Base-by-base conservation (phyloP, 169 alveolate genomes). In the Babesia ovis region DNA sequence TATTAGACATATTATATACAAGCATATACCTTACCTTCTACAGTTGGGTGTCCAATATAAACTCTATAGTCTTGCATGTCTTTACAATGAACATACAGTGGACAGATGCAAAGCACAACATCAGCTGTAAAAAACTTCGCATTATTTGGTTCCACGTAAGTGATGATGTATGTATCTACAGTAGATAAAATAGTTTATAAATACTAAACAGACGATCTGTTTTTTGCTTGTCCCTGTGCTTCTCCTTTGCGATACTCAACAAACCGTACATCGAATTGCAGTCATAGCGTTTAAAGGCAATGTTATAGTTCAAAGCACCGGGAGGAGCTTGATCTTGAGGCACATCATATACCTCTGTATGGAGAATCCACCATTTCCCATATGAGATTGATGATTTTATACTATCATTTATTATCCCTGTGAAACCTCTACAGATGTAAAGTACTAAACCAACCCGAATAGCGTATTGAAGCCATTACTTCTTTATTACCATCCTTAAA, bases 81-180 rank as follows among this genome's bases (percentile, higher is more conserved):
- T 9, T 16, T 14, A 50, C 79, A 77, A 23, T 37, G 6, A 9
- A 29, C 45, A 0, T 31, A 0, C 16, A 41, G n/a, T 3, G 55
- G 67, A 48, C 68, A 55, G 4, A 34, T 18, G 29, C 86, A 77
- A 55, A 77, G 53, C 45, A 60, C 69, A n/a, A 62, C 39, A 32
- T 56, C 51, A n/a, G 1, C 22, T 20, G 71, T 55, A 14, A 25
- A 22, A 29, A 0, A 14, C 14, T 37, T 22, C 31, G 35, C 12
- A 22, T 4, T 11, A 3, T 22, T 14, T 3, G 51, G 45, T 9
- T 11, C 31, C 0, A 31, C 16, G 31, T 57, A 57, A 1, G 5
- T 37, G 14, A n/a, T 23, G 29, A 9, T 16, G 48, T 39, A 3
- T 2, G 1, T 31, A 4, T 22, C 67, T 57, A 48, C 11, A 6